phyloP scores from a whole-genome alignment of 202 grass and related monocot genomes.

The Bolboschoenoplectus hybrid region DNA sequence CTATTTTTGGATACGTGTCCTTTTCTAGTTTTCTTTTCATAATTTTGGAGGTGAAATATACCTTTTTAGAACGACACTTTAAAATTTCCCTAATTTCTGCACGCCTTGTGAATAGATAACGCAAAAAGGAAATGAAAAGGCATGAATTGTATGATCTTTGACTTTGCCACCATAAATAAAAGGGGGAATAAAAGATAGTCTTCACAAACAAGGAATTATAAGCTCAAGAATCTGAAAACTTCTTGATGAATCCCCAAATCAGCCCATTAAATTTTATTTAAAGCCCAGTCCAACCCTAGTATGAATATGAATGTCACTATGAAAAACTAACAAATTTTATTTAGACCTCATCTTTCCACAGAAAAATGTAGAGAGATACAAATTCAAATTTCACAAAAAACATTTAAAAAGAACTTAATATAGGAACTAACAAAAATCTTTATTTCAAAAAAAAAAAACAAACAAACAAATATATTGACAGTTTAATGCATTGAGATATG shows the following conservation, averaged over 20 bases:
- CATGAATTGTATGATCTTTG: slow-evolving; percentile 28
- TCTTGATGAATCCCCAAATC: neutral
- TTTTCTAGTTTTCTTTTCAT: slow-evolving; percentile 12
- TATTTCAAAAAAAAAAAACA: no score
- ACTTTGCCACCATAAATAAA: slow-evolving; percentile 9
- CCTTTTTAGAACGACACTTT: neutral
- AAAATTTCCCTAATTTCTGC: neutral
- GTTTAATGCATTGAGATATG: neutral
- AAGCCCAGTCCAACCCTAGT: neutral
- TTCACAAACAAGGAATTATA: neutral
- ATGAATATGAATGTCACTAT: neutral
- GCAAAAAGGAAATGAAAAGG: slow-evolving; percentile 23
- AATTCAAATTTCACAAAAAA: no score
- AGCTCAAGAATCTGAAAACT: neutral
- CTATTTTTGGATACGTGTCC: slow-evolving; percentile 23
- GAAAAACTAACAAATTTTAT: neutral
- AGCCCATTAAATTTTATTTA: neutral
- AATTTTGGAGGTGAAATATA: slow-evolving; percentile 18
- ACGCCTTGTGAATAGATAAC: neutral
- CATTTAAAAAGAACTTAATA: no score
- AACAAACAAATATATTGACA: neutral
- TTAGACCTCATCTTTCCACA: no score
- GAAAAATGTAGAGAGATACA: no score
- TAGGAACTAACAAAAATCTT: no score
- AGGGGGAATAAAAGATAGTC: neutral